Conservation (phyloP, 495 filamentous ascomycete species). For the Penicillium macrosclerotiorum region DNA sequence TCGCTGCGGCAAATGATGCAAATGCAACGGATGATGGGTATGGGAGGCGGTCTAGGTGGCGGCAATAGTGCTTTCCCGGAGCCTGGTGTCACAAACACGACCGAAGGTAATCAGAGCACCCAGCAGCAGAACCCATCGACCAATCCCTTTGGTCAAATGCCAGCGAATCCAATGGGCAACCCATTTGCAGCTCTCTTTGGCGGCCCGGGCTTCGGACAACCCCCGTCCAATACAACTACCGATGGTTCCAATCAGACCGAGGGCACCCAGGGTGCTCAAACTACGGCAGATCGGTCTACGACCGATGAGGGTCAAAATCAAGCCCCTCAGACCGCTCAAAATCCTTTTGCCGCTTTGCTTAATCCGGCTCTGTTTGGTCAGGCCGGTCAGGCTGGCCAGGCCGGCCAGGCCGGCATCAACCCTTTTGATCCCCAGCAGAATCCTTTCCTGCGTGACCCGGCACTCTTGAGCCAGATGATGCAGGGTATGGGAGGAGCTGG, state of each 20-base stretch:
- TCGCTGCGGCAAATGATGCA: constrained; percentile 74
- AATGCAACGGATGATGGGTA: constrained; percentile 69
- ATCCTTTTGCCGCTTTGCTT: constrained; percentile 54
- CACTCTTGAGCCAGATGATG: constrained; percentile 47
- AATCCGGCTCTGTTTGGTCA: constrained; percentile 42
- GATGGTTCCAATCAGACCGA: constrained; percentile 23
- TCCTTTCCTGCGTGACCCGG: constrained; percentile 49
- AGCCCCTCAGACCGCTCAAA: constrained; percentile 36
- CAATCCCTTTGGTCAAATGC: constrained; percentile 39
- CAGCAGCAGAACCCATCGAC: constrained; percentile 37
- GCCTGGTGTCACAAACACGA: constrained; percentile 81
- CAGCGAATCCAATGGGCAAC: constrained; percentile 46
- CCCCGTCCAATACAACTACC: constrained; percentile 28
- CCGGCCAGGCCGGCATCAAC: constrained; percentile 35
- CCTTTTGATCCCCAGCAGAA: constrained; percentile 49
- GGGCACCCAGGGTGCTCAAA: constrained; percentile 15
- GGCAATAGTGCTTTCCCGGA: constrained; percentile 69
- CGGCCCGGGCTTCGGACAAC: constrained; percentile 20
- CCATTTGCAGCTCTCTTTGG: constrained; percentile 74
- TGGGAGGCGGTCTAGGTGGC: constrained; percentile 48
- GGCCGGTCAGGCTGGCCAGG: constrained; percentile 21
- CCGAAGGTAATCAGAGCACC: constrained; percentile 39
- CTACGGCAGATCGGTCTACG: constrained; percentile 25
- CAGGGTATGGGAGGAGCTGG: constrained; percentile 40
- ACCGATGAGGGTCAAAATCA: constrained; percentile 27